Evolutionary conservation across 2,329 filamentous ascomycete genomes (phyloP).

Genomic region (Colletotrichum sp.): DNA sequence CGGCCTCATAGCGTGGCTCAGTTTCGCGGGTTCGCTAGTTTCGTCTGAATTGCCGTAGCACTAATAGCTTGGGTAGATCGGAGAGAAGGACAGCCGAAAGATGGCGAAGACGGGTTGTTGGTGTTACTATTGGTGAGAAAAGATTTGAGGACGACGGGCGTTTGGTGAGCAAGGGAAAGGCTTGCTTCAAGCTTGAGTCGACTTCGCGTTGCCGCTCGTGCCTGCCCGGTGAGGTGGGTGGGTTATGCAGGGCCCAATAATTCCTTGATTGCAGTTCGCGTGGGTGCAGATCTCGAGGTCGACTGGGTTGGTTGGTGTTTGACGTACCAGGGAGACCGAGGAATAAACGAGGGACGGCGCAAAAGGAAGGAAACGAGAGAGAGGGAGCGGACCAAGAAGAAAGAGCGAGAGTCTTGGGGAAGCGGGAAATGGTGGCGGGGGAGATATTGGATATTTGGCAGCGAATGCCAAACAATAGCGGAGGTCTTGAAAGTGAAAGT

Average conservation of each 20-base stretch:
- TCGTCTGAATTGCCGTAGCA: not conserved
- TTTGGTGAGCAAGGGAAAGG: slow-evolving; percentile 7
- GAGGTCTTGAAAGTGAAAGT: slow-evolving; percentile 2
- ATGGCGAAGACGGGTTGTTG: not conserved
- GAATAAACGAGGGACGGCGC: not conserved
- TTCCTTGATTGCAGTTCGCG: not conserved
- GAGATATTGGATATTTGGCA: slow-evolving; percentile 21
- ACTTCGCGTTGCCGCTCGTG: not conserved
- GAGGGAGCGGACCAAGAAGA: not conserved
- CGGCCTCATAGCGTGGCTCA: slow-evolving; percentile 20
- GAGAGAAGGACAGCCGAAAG: not conserved
- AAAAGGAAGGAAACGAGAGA: not conserved
- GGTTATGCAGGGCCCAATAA: not conserved
- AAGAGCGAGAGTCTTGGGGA: not conserved
- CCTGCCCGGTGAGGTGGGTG: not conserved
- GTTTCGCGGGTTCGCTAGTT: not conserved
- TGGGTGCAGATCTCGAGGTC: not conserved
- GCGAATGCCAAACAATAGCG: slow-evolving; percentile 20
- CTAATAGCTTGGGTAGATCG: not conserved
- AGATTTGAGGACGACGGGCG: not conserved
- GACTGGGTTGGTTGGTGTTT: not conserved
- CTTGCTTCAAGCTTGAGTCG: not conserved
- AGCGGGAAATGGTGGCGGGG: slow-evolving; percentile 2
- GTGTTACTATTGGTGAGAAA: not conserved
- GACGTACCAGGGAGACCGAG: not conserved